phyloP scores from a whole-genome alignment of 257 asterid genomes.

The Solanum chiquidenum region DNA sequence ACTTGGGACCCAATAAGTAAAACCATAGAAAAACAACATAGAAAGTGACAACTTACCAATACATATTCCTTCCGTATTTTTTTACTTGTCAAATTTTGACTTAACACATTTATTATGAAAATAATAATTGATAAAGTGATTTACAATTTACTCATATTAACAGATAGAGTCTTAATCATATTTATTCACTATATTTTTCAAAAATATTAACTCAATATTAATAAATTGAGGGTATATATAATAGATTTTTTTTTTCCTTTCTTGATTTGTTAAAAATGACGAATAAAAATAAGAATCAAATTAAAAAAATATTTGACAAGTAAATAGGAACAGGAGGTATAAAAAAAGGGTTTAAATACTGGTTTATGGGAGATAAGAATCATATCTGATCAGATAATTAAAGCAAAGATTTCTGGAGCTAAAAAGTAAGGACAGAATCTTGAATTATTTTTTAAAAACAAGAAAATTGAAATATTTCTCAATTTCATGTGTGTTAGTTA shows the following conservation, averaged over 20 bases:
- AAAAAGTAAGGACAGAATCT: background rate
- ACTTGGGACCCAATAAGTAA: background rate
- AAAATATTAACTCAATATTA: too few species aligned
- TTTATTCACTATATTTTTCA: too few species aligned
- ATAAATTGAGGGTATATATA: background rate
- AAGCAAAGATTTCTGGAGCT: background rate
- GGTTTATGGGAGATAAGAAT: background rate
- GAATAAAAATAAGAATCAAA: too few species aligned
- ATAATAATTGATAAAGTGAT: too few species aligned
- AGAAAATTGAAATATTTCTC: background rate
- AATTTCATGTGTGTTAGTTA: background rate
- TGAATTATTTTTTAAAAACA: background rate
- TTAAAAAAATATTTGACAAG: too few species aligned
- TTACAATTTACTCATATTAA: too few species aligned
- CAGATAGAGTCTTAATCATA: background rate
- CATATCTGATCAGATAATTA: background rate
- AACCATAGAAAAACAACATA: background rate
- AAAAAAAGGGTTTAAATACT: background rate
- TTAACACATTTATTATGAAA: too few species aligned
- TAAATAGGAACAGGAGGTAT: too few species aligned
- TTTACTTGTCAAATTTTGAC: rapidly evolving
- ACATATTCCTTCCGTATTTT: too few species aligned
- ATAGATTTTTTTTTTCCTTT: too few species aligned
- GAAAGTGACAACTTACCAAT: background rate
- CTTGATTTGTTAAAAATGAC: too few species aligned